These are phyloP conservation scores for Podospora conica DNA, from an alignment of 495 filamentous ascomycete genomes.

Conservation along the genomic window DNA sequence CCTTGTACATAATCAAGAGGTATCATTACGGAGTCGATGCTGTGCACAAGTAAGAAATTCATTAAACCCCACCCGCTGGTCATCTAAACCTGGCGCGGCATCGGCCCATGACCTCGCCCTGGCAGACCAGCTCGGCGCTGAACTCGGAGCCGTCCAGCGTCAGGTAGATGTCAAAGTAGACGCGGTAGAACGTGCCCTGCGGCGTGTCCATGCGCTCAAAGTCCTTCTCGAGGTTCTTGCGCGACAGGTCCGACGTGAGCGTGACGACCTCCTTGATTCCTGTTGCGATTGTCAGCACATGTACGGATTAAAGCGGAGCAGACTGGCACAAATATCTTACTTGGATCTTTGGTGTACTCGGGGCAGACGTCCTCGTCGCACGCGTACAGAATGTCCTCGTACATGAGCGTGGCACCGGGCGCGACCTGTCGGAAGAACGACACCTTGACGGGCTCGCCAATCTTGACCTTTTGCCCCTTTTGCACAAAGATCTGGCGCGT, in stretches of 20 bases:
- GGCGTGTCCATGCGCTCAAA: conserved; percentile 99
- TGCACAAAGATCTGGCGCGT: conserved; percentile 98
- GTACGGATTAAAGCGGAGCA: neutral
- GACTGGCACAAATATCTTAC: conserved; percentile 54
- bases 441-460: conserved; percentile 97
- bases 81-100: conserved; percentile 80
- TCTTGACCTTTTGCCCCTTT: conserved; percentile 97
- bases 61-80: conserved; percentile 19
- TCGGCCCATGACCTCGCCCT: conserved; percentile 97
- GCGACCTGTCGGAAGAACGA: conserved; percentile 98
- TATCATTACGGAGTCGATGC: conserved; percentile 33
- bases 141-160: conserved; percentile 96
- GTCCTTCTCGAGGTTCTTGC: conserved; percentile 98
- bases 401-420: conserved; percentile 96
- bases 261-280: conserved; percentile 99
- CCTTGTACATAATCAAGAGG: conserved; percentile 27
- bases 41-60: conserved; percentile 20
- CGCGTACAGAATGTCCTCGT: conserved; percentile 96
- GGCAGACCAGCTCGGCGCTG: conserved; percentile 95
- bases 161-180: conserved; percentile 75
- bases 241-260: conserved; percentile 89
- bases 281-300: conserved; percentile 40
- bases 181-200: conserved; percentile 95
- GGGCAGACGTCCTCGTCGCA: conserved; percentile 98
- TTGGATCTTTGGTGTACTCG: conserved; percentile 97